Evolutionary conservation across 2,329 filamentous ascomycete species (phyloP).

Genomic region (Alternaria arbusti): DNA sequence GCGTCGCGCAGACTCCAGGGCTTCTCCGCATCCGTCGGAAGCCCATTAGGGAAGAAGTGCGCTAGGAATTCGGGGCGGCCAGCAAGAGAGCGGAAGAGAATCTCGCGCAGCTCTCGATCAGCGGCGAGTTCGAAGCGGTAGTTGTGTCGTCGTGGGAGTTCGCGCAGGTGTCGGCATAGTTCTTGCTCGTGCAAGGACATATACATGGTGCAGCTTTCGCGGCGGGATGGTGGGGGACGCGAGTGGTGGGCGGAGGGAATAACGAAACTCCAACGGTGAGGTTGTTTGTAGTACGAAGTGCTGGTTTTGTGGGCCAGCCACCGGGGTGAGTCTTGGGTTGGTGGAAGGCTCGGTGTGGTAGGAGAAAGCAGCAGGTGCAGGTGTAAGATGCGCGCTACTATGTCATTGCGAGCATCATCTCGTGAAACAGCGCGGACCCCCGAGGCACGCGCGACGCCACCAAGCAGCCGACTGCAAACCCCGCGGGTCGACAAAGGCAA

Average conservation of each 20-base stretch:
- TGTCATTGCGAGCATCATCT: constrained; percentile 17
- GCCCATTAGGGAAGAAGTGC: constrained; percentile 82
- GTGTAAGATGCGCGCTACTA: constrained; percentile 14
- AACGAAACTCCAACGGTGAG: not conserved
- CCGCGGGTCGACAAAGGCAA: not conserved
- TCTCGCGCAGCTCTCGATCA: constrained; percentile 72
- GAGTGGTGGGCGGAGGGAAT: not conserved
- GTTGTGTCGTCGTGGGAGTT: constrained; percentile 74
- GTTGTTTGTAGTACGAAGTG: not conserved
- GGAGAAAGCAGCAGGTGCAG: constrained; percentile 11
- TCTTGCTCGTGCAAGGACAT: constrained; percentile 70
- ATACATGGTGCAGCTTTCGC: constrained; percentile 47
- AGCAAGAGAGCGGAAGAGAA: constrained; percentile 87
- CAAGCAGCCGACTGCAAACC: not conserved
- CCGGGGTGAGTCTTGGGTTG: constrained; percentile 3
- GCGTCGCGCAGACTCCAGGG: constrained; percentile 81
- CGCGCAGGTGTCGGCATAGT: constrained; percentile 82
- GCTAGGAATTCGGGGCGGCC: constrained; percentile 76
- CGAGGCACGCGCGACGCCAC: constrained; percentile 13
- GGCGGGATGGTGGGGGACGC: constrained; percentile 21
- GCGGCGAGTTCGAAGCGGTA: constrained; percentile 79
- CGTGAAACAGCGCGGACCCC: constrained; percentile 10
- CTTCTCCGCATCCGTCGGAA: constrained; percentile 60
- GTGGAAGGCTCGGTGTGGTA: constrained; percentile 7
- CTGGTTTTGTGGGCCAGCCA: constrained; percentile 27